These are phyloP conservation scores for Chimonanthus salicifolius DNA, from an alignment of 164 flowering plant species.

Conservation along the genomic window DNA sequence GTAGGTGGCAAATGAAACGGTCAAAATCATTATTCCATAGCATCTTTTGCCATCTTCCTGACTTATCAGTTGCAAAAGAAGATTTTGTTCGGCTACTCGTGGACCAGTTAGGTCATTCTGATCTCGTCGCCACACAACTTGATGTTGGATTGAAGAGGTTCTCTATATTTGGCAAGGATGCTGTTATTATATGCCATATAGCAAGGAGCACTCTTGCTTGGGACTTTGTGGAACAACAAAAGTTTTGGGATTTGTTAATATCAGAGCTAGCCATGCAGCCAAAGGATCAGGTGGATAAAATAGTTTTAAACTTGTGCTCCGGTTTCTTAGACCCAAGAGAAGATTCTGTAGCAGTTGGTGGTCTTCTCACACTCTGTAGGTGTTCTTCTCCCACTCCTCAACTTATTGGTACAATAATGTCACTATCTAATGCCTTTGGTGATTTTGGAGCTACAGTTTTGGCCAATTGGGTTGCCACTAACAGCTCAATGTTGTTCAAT, in stretches of 20 bases:
- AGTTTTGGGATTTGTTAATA: constrained; percentile 41
- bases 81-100: constrained; percentile 31
- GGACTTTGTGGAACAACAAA: constrained; percentile 37
- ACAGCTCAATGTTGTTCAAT: constrained; percentile 29
- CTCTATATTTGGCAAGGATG: constrained; percentile 35
- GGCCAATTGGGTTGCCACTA: constrained; percentile 36
- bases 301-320: constrained; percentile 28
- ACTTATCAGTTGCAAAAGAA: constrained; percentile 27
- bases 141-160: constrained; percentile 34
- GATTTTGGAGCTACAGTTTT: constrained; percentile 43
- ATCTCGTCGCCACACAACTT: constrained; percentile 32
- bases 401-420: constrained; percentile 37
- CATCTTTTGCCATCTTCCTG: constrained; percentile 33
- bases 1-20: constrained; percentile 19
- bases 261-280: constrained; percentile 38
- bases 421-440: constrained; percentile 26
- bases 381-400: constrained; percentile 34
- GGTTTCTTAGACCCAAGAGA: constrained; percentile 22
- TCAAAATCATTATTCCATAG: constrained; percentile 19
- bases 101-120: constrained; percentile 28
- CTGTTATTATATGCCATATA: constrained; percentile 15
- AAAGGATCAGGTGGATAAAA: constrained; percentile 29
- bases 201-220: constrained; percentile 30
- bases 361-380: constrained; percentile 32
- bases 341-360: constrained; percentile 31